These are phyloP conservation scores for Boechera divaricarpa DNA, from an alignment of 345 rosid species.

Conservation along the genomic window DNA sequence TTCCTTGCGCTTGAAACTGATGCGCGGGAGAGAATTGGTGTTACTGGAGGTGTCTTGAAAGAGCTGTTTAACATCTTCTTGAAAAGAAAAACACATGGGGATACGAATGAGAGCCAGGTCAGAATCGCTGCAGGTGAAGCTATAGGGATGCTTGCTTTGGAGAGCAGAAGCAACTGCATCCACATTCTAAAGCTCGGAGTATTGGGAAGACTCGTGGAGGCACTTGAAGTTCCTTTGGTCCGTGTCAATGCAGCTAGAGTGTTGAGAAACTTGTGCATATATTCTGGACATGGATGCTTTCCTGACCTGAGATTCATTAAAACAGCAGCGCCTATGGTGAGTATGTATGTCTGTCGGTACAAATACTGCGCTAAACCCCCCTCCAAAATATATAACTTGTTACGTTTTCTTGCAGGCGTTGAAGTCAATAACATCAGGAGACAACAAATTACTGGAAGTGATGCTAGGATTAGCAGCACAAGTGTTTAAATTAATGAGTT, in stretches of 20 bases:
- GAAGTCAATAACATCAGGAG: constrained; percentile 62
- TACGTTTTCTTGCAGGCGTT: constrained; percentile 59
- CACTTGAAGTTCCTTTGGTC: constrained; percentile 62
- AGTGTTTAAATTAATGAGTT: constrained; percentile 63
- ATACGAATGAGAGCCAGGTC: constrained; percentile 49
- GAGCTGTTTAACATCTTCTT: constrained; percentile 83
- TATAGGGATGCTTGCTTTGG: constrained; percentile 79
- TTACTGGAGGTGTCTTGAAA: constrained; percentile 82
- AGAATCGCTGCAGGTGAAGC: constrained; percentile 86
- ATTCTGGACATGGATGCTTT: constrained; percentile 58
- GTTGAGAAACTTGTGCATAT: constrained; percentile 69
- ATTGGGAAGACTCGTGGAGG: constrained; percentile 55
- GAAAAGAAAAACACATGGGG: constrained; percentile 42
- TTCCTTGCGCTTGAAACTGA: constrained; percentile 74
- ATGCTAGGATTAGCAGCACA: constrained; percentile 76
- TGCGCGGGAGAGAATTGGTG: constrained; percentile 78
- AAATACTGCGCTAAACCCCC: background rate
- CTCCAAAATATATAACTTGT: background rate
- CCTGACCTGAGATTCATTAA: constrained; percentile 51
- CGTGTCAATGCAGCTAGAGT: constrained; percentile 77
- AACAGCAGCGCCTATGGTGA: constrained; percentile 72
- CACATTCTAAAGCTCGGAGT: constrained; percentile 63
- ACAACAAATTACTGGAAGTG: constrained; percentile 78
- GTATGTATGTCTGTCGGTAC: constrained; percentile 7
- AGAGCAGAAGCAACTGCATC: constrained; percentile 70